Percentiles rank a stretch among this genome's conserved stretches.
These are phyloP conservation scores for Suillus spraguei DNA, from an alignment of 768 basidiomycete genomes.

Conservation along the genomic window DNA sequence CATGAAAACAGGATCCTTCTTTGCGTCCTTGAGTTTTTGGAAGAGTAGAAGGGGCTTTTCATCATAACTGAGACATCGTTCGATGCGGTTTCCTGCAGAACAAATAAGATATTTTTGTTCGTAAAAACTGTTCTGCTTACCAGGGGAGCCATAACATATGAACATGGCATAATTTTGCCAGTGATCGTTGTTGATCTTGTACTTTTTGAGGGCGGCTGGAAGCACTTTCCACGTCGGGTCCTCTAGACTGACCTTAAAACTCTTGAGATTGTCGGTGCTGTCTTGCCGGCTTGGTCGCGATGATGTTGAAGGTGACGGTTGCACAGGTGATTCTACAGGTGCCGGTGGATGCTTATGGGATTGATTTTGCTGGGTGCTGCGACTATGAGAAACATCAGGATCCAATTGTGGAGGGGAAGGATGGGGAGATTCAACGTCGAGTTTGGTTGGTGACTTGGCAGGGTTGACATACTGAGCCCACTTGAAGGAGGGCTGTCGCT, in stretches of 20 bases:
- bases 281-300: slow-evolving; percentile 55
- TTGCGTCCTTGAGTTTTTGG: slow-evolving; percentile 95
- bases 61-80: slow-evolving; percentile 95
- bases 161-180: slow-evolving; percentile 99
- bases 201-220: slow-evolving; percentile 97
- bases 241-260: slow-evolving; percentile 96
- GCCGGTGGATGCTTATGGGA: slow-evolving; percentile 38
- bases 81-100: slow-evolving; percentile 67
- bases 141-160: slow-evolving; percentile 94
- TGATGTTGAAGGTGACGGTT: slow-evolving; percentile 27
- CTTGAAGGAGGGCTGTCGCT: slow-evolving; percentile 82
- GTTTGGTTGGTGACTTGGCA: slow-evolving; percentile 79
- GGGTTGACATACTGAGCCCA: slow-evolving; percentile 85
- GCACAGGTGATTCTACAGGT: slow-evolving; percentile 30
- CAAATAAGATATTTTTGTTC: background rate
- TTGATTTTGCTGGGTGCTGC: slow-evolving; percentile 26
- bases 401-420: slow-evolving; percentile 79
- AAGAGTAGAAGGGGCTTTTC: slow-evolving; percentile 97
- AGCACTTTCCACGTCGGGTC: slow-evolving; percentile 99
- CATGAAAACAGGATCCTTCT: slow-evolving; percentile 99
- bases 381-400: slow-evolving; percentile 56
- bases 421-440: slow-evolving; percentile 73
- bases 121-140: slow-evolving; percentile 43
- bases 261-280: slow-evolving; percentile 77
- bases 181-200: slow-evolving; percentile 97